phyloP scores from a whole-genome alignment of 1,284 basidiomycete species.

The Cryptococcus jaspeensis region DNA sequence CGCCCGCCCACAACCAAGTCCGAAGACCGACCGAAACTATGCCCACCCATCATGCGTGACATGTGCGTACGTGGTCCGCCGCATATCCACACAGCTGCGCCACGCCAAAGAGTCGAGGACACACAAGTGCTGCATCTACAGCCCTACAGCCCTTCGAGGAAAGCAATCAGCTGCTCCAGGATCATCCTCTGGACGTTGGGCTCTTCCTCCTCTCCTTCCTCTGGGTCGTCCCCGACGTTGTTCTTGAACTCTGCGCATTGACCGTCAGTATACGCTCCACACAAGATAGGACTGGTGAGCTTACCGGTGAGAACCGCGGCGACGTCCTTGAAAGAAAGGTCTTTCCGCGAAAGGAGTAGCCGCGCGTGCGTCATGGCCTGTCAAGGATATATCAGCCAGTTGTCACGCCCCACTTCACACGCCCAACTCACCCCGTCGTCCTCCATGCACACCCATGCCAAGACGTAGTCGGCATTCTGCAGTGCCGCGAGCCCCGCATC shows the following conservation, averaged over 20 bases:
- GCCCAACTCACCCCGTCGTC: slow-evolving; percentile 80
- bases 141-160: slow-evolving; percentile 26
- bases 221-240: slow-evolving; percentile 30
- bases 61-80: too few relatives aligned
- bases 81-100: too few relatives aligned
- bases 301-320: slow-evolving; percentile 38
- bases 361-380: slow-evolving; percentile 63
- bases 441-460: slow-evolving; percentile 96
- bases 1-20: too few relatives aligned
- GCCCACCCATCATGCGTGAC: too few relatives aligned
- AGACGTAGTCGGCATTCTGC: slow-evolving; percentile 86
- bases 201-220: slow-evolving; percentile 15
- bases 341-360: slow-evolving; percentile 72
- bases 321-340: slow-evolving; percentile 37
- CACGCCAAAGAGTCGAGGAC: too few relatives aligned
- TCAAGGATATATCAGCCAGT: not conserved
- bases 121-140: too few relatives aligned
- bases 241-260: slow-evolving; percentile 30
- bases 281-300: slow-evolving; percentile 1
- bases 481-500: slow-evolving; percentile 85
- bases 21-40: too few relatives aligned
- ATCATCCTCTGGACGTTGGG: slow-evolving; percentile 30
- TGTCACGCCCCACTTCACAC: not conserved
- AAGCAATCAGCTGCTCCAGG: slow-evolving; percentile 31
- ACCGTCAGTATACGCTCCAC: not conserved